Base-by-base conservation (phyloP, 768 basidiomycete genomes). In the Boletus subcaerulescens region DNA sequence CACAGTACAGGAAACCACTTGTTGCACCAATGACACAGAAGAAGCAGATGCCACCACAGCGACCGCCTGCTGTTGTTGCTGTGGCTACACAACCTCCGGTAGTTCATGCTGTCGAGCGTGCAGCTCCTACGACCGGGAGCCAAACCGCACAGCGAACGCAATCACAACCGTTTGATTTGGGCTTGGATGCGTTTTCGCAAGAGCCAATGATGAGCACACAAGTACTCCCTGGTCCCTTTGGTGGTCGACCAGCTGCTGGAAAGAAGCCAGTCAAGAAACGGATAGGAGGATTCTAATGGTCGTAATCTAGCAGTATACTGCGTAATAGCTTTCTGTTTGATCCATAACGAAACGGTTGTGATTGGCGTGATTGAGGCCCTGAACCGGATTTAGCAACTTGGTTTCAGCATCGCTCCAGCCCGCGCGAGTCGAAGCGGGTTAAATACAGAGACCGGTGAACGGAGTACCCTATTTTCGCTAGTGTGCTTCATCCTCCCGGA, bases 281-380 rank as follows among this genome's bases (percentile, higher is more conserved):
- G 22, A 42, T 90, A 40, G 88, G 87, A 11, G 91, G 91, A 9
- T 92, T 93, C 66, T 92, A 69, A 80, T 48, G 18, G 18, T 40
- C 9, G 40, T 47, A 22, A 36, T 43, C n/a, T 46, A 40, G 9
- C 11, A 15, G 22, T 48, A 5, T 29, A 22, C 26, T 36, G 39
- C n/a, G 24, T 39, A n/a, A n/a, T n/a, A 39, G 26, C 43, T 22
- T 38, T 47, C 24, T 45, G 26, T 52, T n/a, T 18, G 35, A 41
- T 11, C 1, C 3, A 22, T 8, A 35, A 46, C 29, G 18, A 3
- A 40, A 39, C 22, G 22, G 3, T 22, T 22, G 36, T 55, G 48
- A 56, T 54, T 59, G 18, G 20, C 35, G n/a, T 26, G 24, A 29
- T 42, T 35, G 45, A 46, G 40, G 11, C 29, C 32, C n/a, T 5